Percentiles rank a stretch among this genome's conserved stretches.
phyloP scores from a whole-genome alignment of 140 eudicot species.

The Cichorium intybus region DNA sequence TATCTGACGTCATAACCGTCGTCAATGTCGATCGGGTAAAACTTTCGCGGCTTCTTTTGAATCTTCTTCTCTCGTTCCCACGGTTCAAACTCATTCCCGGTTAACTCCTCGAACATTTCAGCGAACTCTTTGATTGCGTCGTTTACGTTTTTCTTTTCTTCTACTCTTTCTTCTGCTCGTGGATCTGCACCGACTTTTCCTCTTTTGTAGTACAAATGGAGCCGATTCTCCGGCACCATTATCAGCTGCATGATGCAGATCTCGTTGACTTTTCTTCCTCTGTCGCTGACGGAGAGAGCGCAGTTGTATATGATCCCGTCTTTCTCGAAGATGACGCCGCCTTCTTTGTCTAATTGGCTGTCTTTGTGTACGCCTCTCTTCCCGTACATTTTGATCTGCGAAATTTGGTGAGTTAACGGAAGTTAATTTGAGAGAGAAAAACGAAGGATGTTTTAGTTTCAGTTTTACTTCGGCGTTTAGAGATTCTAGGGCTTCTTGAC shows the following conservation, averaged over 20 bases:
- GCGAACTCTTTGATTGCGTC: slow-evolving; percentile 62
- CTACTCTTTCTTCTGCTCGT: slow-evolving; percentile 59
- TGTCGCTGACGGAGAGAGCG: slow-evolving; percentile 57
- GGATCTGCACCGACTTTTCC: slow-evolving; percentile 70
- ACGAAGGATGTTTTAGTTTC: too few species aligned
- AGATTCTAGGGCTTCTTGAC: slow-evolving; percentile 76
- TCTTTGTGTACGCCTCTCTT: slow-evolving; percentile 91
- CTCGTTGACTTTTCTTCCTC: slow-evolving; percentile 61
- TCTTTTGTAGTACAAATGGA: slow-evolving; percentile 62
- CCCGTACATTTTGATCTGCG: slow-evolving; percentile 75
- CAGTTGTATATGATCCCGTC: slow-evolving; percentile 85
- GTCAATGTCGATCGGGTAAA: slow-evolving; percentile 74
- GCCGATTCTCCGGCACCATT: slow-evolving; percentile 50
- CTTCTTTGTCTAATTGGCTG: slow-evolving; percentile 66
- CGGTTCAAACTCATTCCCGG: slow-evolving; percentile 74
- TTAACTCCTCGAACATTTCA: slow-evolving; percentile 56
- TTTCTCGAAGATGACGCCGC: slow-evolving; percentile 70
- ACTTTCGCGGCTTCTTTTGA: slow-evolving; percentile 48
- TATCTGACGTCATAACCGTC: slow-evolving; percentile 83
- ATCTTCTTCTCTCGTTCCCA: slow-evolving; percentile 91
- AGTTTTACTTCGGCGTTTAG: slow-evolving; percentile 75
- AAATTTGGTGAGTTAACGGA: not conserved
- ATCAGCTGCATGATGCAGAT: slow-evolving; percentile 71
- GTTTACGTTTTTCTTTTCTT: slow-evolving; percentile 53
- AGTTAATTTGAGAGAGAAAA: too few species aligned